A percentile compares a stretch with the other conserved stretches of the same genome.
phyloP scores from a whole-genome alignment of 1,139 yeast species.

The Yamadazyma buinensis region DNA sequence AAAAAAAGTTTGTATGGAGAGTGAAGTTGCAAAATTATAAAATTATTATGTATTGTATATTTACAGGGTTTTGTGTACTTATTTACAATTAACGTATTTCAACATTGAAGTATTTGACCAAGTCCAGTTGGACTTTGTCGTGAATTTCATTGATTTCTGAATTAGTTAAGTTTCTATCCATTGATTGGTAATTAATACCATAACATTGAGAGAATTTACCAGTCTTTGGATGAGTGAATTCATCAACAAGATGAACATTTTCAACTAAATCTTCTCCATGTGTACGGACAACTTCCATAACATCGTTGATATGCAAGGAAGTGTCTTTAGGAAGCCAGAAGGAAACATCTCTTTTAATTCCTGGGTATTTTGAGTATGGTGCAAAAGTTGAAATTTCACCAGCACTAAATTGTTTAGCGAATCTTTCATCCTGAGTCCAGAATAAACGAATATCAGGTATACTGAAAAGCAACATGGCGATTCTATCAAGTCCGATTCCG shows the following conservation, averaged over 20 bases:
- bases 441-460: constrained; percentile 92
- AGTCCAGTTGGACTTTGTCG: constrained; percentile 52
- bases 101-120: constrained; percentile 51
- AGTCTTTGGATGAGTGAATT: constrained; percentile 82
- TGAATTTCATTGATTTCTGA: constrained; percentile 75
- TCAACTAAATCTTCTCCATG: constrained; percentile 88
- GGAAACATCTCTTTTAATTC: constrained; percentile 80
- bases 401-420: constrained; percentile 63
- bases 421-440: constrained; percentile 86
- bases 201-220: constrained; percentile 77
- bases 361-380: constrained; percentile 91
- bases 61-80: neutral
- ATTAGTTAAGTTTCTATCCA: constrained; percentile 89
- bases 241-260: constrained; percentile 75
- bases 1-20: too few relatives aligned
- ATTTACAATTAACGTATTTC: constrained; percentile 48
- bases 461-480: constrained; percentile 93
- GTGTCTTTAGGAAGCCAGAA: constrained; percentile 70
- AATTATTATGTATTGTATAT: neutral
- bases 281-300: constrained; percentile 87
- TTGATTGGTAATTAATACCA: constrained; percentile 87
- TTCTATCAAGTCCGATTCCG: constrained; percentile 92
- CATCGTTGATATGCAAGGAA: constrained; percentile 74
- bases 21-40: neutral
- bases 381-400: constrained; percentile 69